phyloP scores from a whole-genome alignment of 768 basidiomycete species.

The Suillus hirtellus region DNA sequence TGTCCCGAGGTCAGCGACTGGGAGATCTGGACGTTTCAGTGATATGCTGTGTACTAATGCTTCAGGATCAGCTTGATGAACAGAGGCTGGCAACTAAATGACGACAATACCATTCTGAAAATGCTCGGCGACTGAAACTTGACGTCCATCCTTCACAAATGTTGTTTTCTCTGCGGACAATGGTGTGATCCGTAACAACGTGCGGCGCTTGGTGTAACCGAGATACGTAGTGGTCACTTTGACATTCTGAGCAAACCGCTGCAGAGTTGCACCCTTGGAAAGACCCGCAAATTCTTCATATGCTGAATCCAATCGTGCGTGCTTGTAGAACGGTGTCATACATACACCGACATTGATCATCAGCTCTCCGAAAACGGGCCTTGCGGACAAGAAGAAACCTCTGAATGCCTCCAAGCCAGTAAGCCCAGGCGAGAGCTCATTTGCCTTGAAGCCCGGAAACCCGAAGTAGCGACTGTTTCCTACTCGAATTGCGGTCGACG shows the following conservation, averaged over 20 bases:
- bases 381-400: constrained; percentile 44
- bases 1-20: not conserved
- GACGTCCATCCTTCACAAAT: constrained; percentile 27
- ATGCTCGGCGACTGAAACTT: not conserved
- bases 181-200: not conserved
- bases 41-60: not conserved
- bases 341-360: constrained; percentile 47
- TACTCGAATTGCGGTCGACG: constrained; percentile 39
- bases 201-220: constrained; percentile 38
- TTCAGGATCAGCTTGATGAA: not conserved
- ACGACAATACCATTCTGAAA: not conserved
- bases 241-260: constrained; percentile 50
- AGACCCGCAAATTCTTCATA: not conserved
- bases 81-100: not conserved
- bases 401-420: constrained; percentile 37
- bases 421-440: constrained; percentile 23
- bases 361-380: constrained; percentile 40
- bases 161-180: constrained; percentile 44
- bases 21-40: not conserved
- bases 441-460: constrained; percentile 23
- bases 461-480: constrained; percentile 44
- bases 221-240: constrained; percentile 59
- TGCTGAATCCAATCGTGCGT: constrained; percentile 11
- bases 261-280: constrained; percentile 45
- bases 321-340: constrained; percentile 47